Evolutionary conservation across 768 basidiomycete genomes (phyloP), one percentile per base, ranked within the genome.

Genomic region (Kwoniella dejecticola): DNA sequence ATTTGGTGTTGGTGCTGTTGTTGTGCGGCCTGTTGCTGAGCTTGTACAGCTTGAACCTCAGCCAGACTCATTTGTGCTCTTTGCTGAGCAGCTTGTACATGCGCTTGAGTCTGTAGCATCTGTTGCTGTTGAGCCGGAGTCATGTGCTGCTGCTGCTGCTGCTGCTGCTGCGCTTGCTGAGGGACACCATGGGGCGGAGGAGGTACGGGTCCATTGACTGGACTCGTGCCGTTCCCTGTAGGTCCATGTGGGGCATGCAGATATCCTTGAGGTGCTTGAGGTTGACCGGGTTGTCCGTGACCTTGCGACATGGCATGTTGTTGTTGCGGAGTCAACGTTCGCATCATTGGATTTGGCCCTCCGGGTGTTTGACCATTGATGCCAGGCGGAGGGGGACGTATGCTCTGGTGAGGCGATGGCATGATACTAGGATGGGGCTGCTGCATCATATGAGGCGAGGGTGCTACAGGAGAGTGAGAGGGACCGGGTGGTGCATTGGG

Each of bases 391-490:
- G 64, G 70, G 3, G 71, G 71, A 26, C 69, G 58, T 67, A 69
- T 67, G 21, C 60, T 69, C 48, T 58, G 57, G 49, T 72, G 74
- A 7, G 74, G 74, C 3, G 74, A 75, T 19, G 74, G 73, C 62
- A 67, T 65, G 42, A 65, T 57, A 23, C 48, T 27, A 3, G 64
- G 66, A 52, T 65, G 72, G 23, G 63, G 69, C 47, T 72, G 69
- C 13, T 70, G 70, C 68, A 75, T 69, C 60, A 68, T 62, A 44
- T 70, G 74, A 13, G 68, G 70, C 6, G 69, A 69, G 15, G 74
- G 71, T 5, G 56, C 50, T 11, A 70, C 40, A 17, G 71, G 71
- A 2, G 71, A 69, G 52, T 70, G 72, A 3, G 69, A 68, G 11
- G 74, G 71, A 10, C 71, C 74, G 27, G 71, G 64, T 21, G 66